These are phyloP conservation scores for Berberis thunbergii DNA, from an alignment of 164 flowering plant species.

Conservation along the genomic window DNA sequence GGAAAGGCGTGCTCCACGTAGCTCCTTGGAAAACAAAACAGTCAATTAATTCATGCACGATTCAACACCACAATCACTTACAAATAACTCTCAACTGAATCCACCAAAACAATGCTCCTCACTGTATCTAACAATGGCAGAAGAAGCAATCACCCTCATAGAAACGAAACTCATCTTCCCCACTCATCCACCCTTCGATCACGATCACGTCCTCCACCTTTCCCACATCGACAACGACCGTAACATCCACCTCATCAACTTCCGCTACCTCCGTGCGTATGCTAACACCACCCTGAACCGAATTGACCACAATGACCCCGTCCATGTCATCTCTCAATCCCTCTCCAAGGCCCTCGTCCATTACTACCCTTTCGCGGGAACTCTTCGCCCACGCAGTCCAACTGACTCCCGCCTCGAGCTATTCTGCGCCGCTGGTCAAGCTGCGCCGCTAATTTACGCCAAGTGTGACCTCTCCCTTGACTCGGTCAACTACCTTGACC, in stretches of 20 bases:
- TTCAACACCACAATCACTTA: background rate
- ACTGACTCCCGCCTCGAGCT: conserved; percentile 38
- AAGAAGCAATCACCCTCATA: conserved; percentile 7
- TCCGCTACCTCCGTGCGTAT: conserved; percentile 68
- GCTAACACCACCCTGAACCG: conserved; percentile 12
- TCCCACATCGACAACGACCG: conserved; percentile 63
- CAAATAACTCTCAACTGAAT: background rate
- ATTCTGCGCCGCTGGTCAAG: conserved; percentile 27
- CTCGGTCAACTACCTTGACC: conserved; percentile 36
- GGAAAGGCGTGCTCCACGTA: background rate
- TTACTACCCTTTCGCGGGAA: conserved; percentile 56
- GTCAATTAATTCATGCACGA: no score
- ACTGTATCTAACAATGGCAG: conserved; percentile 25
- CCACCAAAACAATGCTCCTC: background rate
- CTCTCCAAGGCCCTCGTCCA: conserved; percentile 44
- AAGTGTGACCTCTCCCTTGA: conserved; percentile 27
- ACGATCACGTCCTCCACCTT: conserved; percentile 46
- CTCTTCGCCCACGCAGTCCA: conserved; percentile 27
- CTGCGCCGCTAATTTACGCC: conserved; percentile 41
- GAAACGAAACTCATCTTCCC: conserved; percentile 33
- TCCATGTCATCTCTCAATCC: conserved; percentile 45
- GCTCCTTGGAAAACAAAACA: background rate
- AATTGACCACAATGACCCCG: conserved; percentile 23
- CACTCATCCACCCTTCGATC: conserved; percentile 27
- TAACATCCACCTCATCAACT: conserved; percentile 43